Evolutionary conservation across 768 basidiomycete genomes (phyloP).

Genomic region (Roridomyces roridus): DNA sequence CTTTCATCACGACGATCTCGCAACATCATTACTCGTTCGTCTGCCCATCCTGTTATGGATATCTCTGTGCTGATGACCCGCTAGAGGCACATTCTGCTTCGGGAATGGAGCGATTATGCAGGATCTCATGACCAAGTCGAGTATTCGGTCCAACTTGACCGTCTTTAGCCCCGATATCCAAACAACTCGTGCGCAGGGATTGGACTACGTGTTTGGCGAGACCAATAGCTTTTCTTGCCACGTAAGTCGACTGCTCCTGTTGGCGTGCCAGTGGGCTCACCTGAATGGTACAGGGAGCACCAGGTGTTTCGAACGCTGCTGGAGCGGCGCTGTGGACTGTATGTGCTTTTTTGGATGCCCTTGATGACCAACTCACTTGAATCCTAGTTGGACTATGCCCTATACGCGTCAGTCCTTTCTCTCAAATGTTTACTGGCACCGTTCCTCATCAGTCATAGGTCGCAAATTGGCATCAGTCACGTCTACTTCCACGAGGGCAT

Average conservation of each 20-base stretch:
- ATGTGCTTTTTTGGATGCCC: too few species aligned
- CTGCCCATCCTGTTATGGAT: constrained; percentile 2
- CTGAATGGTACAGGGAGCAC: constrained; percentile 46
- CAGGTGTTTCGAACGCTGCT: constrained; percentile 69
- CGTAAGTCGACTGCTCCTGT: constrained; percentile 45
- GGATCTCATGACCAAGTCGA: constrained; percentile 69
- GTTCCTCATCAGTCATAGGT: constrained; percentile 17
- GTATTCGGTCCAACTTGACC: constrained; percentile 61
- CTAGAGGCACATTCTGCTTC: constrained; percentile 63
- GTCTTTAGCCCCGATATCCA: constrained; percentile 57
- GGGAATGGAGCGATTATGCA: constrained; percentile 60
- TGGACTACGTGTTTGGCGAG: constrained; percentile 72
- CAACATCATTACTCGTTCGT: constrained; percentile 48
- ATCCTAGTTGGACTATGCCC: constrained; percentile 57
- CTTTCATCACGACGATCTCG: constrained; percentile 62
- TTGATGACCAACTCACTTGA: too few species aligned
- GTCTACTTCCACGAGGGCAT: constrained; percentile 74
- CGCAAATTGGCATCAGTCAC: constrained; percentile 57
- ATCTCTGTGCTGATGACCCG: constrained; percentile 3
- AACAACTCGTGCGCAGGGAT: constrained; percentile 49
- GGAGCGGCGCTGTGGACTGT: constrained; percentile 71
- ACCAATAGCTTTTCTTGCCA: constrained; percentile 55
- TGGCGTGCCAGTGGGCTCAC: constrained; percentile 5
- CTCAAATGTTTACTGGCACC: background rate
- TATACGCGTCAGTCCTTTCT: constrained; percentile 49